These are phyloP conservation scores for Ceratocystis variospora DNA, from an alignment of 2,329 filamentous ascomycete genomes.

Conservation along the genomic window DNA sequence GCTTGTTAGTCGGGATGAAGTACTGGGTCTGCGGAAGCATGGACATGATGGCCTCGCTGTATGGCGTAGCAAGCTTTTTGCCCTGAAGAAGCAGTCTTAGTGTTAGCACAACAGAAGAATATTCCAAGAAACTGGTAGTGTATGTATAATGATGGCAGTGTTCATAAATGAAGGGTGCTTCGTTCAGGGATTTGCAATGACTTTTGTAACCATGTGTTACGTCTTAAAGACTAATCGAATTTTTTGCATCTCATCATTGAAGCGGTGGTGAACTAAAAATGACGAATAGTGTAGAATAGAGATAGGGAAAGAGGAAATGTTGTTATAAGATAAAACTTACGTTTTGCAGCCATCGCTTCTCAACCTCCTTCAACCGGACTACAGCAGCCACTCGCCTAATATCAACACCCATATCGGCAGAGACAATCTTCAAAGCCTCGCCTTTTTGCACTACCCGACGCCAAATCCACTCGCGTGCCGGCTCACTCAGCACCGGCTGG, in stretches of 20 bases:
- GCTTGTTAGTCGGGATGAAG: slow-evolving; percentile 17
- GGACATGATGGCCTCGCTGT: slow-evolving; percentile 57
- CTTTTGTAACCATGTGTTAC: slow-evolving; percentile 70
- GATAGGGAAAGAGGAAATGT: slow-evolving; percentile 3
- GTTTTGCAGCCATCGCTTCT: slow-evolving; percentile 61
- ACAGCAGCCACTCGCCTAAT: slow-evolving; percentile 76
- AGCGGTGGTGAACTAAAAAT: slow-evolving; percentile 2
- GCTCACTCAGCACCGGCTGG: slow-evolving; percentile 59
- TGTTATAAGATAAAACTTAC: slow-evolving; percentile 39
- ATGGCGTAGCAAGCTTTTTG: slow-evolving; percentile 62
- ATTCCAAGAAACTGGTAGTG: no score
- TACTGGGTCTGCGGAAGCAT: slow-evolving; percentile 67
- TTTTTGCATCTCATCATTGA: slow-evolving; percentile 47
- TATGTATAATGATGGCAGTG: no score
- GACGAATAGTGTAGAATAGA: not conserved
- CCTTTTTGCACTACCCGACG: slow-evolving; percentile 49
- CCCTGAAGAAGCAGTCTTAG: slow-evolving; percentile 37
- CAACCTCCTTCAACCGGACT: slow-evolving; percentile 70
- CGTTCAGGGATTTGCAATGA: slow-evolving; percentile 62
- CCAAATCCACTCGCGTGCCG: slow-evolving; percentile 61
- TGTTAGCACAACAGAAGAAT: slow-evolving; percentile 22
- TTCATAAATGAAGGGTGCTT: slow-evolving; percentile 10
- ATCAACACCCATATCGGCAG: slow-evolving; percentile 63
- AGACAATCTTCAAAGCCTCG: slow-evolving; percentile 60
- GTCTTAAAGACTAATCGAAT: slow-evolving; percentile 99